Evolutionary conservation across 805 yeast genomes (phyloP).

Genomic region (Cyberlindnera suaveolens): DNA sequence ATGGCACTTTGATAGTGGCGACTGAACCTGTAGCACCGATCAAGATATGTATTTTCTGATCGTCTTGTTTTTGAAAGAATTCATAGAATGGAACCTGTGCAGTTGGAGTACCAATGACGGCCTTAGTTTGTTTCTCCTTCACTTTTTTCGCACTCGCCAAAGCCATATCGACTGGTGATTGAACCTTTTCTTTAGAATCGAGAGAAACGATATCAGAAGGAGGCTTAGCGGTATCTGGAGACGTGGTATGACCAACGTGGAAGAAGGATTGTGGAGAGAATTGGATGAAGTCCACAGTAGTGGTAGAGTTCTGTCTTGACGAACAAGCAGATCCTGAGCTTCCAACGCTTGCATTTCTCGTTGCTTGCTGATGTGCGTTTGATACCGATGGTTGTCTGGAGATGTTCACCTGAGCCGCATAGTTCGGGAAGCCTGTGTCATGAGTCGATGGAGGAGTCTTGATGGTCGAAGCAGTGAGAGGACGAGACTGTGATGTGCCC

Average conservation of each 20-base stretch:
- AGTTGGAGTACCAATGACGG: slow-evolving; percentile 50
- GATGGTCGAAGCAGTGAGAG: slow-evolving; percentile 1
- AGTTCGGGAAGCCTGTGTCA: slow-evolving; percentile 1
- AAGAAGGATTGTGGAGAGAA: slow-evolving; percentile 14
- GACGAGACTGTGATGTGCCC: neutral
- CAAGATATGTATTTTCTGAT: slow-evolving; percentile 79
- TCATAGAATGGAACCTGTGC: slow-evolving; percentile 73
- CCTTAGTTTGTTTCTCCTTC: slow-evolving; percentile 33
- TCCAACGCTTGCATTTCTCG: slow-evolving; percentile 17
- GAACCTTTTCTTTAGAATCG: too few relatives aligned
- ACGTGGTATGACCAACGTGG: slow-evolving; percentile 1
- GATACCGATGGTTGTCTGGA: slow-evolving; percentile 13
- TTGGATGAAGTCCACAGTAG: slow-evolving; percentile 18
- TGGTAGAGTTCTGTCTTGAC: slow-evolving; percentile 24
- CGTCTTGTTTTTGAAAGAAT: slow-evolving; percentile 66
- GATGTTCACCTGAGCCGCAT: slow-evolving; percentile 2
- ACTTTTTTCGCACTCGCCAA: neutral
- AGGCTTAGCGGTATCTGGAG: neutral
- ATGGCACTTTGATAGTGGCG: slow-evolving; percentile 90
- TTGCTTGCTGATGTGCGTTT: slow-evolving; percentile 5
- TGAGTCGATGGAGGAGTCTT: slow-evolving; percentile 1
- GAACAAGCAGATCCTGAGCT: slow-evolving; percentile 15
- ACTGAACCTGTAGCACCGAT: slow-evolving; percentile 95
- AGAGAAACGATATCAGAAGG: too few relatives aligned
- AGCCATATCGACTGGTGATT: neutral